A percentile compares a stretch with the other conserved stretches of the same genome.
These are phyloP conservation scores for Chrysanthemum makinoi DNA, from an alignment of 129 eudicot genomes.

Conservation along the genomic window DNA sequence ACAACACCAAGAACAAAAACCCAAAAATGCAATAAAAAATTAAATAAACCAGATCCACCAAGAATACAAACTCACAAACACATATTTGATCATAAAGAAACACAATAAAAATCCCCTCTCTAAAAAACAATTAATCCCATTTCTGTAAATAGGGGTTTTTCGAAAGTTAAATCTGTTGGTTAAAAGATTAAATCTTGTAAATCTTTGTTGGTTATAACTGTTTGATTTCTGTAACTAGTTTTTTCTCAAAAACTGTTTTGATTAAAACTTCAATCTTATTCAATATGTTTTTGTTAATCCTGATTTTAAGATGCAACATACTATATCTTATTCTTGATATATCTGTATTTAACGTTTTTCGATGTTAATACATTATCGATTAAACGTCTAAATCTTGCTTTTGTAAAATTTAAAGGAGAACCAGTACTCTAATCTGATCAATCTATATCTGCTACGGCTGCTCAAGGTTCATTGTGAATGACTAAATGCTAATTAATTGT, in stretches of 20 bases:
- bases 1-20: no score
- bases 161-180: neutral
- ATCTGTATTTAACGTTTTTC: neutral
- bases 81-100: no score
- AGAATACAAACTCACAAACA: no score
- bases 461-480: no score
- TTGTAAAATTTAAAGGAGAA: slow-evolving; percentile 33
- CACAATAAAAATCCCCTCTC: no score
- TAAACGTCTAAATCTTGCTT: neutral
- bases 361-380: slow-evolving; percentile 3
- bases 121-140: neutral
- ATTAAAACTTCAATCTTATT: neutral
- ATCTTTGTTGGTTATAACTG: no score
- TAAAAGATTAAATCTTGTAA: neutral
- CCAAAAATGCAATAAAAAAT: no score
- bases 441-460: no score
- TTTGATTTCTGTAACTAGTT: no score
- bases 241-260: neutral
- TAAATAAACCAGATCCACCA: no score
- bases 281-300: neutral
- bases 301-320: neutral
- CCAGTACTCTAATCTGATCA: slow-evolving; percentile 15
- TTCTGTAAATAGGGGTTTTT: neutral
- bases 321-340: neutral
- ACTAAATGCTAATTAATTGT: no score